Evolutionary conservation across 257 asterid genomes (phyloP).

Genomic region (Lycium barbarum): DNA sequence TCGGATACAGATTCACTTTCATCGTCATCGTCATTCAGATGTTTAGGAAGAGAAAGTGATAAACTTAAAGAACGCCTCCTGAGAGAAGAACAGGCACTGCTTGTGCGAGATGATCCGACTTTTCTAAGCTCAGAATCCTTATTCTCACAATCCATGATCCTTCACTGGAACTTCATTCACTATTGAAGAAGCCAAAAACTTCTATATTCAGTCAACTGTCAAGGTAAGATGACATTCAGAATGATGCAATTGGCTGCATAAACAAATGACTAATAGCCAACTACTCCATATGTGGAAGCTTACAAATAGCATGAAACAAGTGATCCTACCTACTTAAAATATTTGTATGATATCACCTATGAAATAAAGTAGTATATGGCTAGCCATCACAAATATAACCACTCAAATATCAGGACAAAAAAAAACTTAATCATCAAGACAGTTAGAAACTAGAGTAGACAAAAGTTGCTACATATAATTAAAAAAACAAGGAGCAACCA

Average conservation of each 20-base stretch:
- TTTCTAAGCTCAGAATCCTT: slow-evolving; percentile 44
- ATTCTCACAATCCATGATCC: slow-evolving; percentile 52
- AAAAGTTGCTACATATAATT: too few relatives aligned
- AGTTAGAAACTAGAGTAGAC: neutral
- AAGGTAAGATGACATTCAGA: slow-evolving; percentile 1
- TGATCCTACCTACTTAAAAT: slow-evolving; percentile 9
- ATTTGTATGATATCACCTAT: neutral
- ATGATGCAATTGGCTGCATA: neutral
- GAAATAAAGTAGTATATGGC: slow-evolving; percentile 7
- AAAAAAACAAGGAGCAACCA: neutral
- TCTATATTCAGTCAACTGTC: neutral
- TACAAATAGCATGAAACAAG: slow-evolving; percentile 17
- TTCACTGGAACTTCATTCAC: slow-evolving; percentile 29
- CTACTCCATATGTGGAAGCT: slow-evolving; percentile 10
- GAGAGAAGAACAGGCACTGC: slow-evolving; percentile 49
- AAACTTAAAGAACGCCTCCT: slow-evolving; percentile 53
- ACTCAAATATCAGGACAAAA: neutral
- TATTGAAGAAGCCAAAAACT: slow-evolving; percentile 6
- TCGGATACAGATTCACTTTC: slow-evolving; percentile 76
- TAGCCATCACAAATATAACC: neutral
- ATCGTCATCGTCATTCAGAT: slow-evolving; percentile 42
- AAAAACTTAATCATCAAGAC: neutral
- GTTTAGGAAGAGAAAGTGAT: slow-evolving; percentile 40
- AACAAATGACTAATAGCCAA: slow-evolving; percentile 6
- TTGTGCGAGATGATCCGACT: slow-evolving; percentile 54